These are phyloP conservation scores for Corylus avellana DNA, from an alignment of 306 rosid genomes.

Conservation along the genomic window DNA sequence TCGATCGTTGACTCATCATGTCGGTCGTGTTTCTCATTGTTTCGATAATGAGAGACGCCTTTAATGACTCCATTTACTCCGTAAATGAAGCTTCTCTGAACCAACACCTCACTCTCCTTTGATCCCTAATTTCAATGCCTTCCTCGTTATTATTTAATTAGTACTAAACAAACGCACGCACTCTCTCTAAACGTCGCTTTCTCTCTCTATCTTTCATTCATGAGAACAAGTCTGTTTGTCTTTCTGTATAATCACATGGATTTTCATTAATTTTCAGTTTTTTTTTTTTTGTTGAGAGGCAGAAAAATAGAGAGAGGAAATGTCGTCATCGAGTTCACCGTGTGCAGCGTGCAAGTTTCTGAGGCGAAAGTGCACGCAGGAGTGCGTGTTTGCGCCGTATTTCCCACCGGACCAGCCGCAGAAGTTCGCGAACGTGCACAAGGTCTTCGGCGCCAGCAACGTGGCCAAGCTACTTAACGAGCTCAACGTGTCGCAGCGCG, in stretches of 20 bases:
- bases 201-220: background rate
- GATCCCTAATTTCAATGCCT: slow-evolving; percentile 34
- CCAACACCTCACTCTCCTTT: slow-evolving; percentile 5
- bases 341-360: slow-evolving; percentile 90
- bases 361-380: slow-evolving; percentile 85
- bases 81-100: slow-evolving; percentile 26
- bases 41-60: slow-evolving; percentile 27
- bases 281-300: slow-evolving; percentile 1
- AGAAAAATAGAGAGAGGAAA: slow-evolving; percentile 19
- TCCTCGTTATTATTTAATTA: background rate
- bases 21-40: slow-evolving; percentile 26
- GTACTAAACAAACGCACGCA: background rate
- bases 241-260: slow-evolving; percentile 2
- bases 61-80: slow-evolving; percentile 15
- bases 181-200: background rate
- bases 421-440: slow-evolving; percentile 78
- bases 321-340: slow-evolving; percentile 70
- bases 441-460: slow-evolving; percentile 91
- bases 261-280: slow-evolving; percentile 17
- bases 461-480: slow-evolving; percentile 81
- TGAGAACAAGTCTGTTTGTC: background rate
- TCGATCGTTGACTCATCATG: slow-evolving; percentile 21
- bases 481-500: slow-evolving; percentile 61
- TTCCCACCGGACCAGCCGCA: slow-evolving; percentile 95
- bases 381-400: slow-evolving; percentile 92